Evolutionary conservation across 306 rosid genomes (phyloP).

Genomic region (Lupinus albus): DNA sequence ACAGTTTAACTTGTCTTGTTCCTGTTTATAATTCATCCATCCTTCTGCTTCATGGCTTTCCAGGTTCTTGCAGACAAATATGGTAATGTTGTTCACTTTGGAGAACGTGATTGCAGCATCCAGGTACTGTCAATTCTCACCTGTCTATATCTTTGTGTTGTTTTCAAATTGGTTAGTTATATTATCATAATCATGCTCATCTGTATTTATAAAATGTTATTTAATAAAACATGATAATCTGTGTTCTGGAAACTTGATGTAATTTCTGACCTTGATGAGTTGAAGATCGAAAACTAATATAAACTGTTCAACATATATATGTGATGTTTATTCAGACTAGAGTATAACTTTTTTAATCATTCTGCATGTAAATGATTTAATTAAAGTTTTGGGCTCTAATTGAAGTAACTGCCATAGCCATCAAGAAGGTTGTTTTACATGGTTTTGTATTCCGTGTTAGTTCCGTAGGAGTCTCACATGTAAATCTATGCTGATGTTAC

Average conservation of each 20-base stretch:
- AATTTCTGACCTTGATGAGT: conserved; percentile 19
- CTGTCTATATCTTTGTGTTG: conserved; percentile 10
- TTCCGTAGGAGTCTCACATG: conserved; percentile 10
- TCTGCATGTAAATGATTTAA: conserved; percentile 13
- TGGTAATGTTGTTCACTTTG: conserved; percentile 96
- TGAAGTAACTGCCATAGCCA: conserved; percentile 6
- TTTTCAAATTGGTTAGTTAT: conserved; percentile 25
- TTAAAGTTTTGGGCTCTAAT: conserved; percentile 20
- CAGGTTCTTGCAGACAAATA: conserved; percentile 96
- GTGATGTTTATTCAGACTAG: conserved; percentile 10
- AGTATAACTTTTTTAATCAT: neutral
- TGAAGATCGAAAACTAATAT: conserved; percentile 10
- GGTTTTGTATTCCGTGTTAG: conserved; percentile 2
- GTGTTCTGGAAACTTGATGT: conserved; percentile 2
- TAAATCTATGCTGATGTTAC: conserved; percentile 28
- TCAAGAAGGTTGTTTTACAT: conserved; percentile 11
- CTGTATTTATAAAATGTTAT: conserved; percentile 28
- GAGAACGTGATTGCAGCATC: conserved; percentile 99
- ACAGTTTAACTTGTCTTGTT: neutral
- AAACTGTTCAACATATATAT: neutral
- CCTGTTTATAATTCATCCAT: conserved; percentile 33
- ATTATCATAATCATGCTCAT: conserved; percentile 34
- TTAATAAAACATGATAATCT: conserved; percentile 1
- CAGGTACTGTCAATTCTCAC: conserved; percentile 62
- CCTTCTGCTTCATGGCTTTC: conserved; percentile 32